Percentiles rank a stretch among this genome's conserved stretches.
Conservation (phyloP, 129 eudicot genomes). For the Apium graveolens region DNA sequence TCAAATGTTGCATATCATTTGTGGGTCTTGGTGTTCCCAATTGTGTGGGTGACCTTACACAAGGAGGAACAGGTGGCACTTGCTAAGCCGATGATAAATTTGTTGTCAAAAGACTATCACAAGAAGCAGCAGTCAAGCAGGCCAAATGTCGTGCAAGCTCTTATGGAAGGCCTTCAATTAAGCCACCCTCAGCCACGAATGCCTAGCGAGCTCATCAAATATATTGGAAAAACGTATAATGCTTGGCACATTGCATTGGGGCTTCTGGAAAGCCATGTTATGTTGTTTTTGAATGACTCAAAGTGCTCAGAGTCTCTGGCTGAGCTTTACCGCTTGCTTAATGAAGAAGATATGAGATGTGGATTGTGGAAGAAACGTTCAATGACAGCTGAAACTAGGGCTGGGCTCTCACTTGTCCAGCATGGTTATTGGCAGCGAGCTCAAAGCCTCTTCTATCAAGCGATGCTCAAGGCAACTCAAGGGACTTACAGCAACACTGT, state of each 20-base stretch:
- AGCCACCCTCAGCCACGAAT: constrained; percentile 99
- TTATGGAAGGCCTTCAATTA: constrained; percentile 91
- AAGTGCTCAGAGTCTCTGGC: constrained; percentile 96
- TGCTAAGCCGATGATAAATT: constrained; percentile 92
- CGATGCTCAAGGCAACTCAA: constrained; percentile 97
- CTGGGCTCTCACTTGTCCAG: constrained; percentile 95
- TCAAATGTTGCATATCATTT: constrained; percentile 96
- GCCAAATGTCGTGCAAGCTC: constrained; percentile 98
- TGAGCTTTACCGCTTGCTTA: constrained; percentile 92
- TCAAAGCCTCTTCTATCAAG: constrained; percentile 89
- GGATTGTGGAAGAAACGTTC: constrained; percentile 98
- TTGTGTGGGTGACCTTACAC: constrained; percentile 96
- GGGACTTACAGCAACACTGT: constrained; percentile 95
- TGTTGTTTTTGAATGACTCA: constrained; percentile 77
- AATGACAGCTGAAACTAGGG: constrained; percentile 84
- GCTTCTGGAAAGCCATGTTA: constrained; percentile 89
- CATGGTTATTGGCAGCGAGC: constrained; percentile 99
- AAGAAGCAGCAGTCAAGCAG: constrained; percentile 91
- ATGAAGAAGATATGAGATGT: constrained; percentile 98
- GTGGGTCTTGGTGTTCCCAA: constrained; percentile 98
- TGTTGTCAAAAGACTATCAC: constrained; percentile 87
- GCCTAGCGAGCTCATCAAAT: constrained; percentile 98
- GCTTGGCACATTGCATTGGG: constrained; percentile 97
- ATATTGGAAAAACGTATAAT: constrained; percentile 95
- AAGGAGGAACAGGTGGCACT: constrained; percentile 95